Base-by-base conservation (phyloP, 2,329 filamentous ascomycete genomes). In the Zymoseptoria ardabiliae region DNA sequence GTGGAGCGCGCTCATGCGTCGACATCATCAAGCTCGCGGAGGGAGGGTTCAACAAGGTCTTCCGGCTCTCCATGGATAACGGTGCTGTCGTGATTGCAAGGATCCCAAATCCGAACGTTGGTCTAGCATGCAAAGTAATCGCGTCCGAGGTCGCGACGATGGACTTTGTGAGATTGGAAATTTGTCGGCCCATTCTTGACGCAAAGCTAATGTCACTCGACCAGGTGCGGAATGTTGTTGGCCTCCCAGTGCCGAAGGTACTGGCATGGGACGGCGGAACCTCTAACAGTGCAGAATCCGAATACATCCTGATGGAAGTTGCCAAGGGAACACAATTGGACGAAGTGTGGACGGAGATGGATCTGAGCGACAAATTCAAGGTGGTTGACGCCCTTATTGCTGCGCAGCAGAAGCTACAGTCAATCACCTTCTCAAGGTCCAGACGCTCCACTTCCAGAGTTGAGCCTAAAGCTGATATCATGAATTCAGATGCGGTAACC, bases 321-420 rank as follows among this genome's bases (percentile, higher is more conserved):
- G 70, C 70, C 51, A 52, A 45, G n/a, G 71, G 74, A n/a, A 70
- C 54, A 41, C 64, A 64, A 57, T 65, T 76, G 54, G 60, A 11
- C 19, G 54, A 62, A 21, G 30, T 68, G 45, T 76, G 73, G 73
- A 58, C 69, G 30, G 61, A 66, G 7, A 66, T 72, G 57, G 59
- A 63, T 21, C 41, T 71, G 54, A 52, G 59, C 13, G 56, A 63
- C 22, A 73, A 71, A 62, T 53, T 66, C 17, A 65, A 66, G 23
- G 67, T 75, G 57, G 65, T 74, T 45, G 62, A 73, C 50, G 70
- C 74, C 25, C 50, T 78, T n/a, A 68, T 76, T 5, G 51, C 55
- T 2, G 68, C 77, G 5, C 68, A 77, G 66, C 66, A 67, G 62
- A 76, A 75, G 60, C 65, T 77, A 56, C 61, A 74, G 22, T 72